Evolutionary conservation across 1,284 basidiomycete species (phyloP), one percentile per base, ranked within the genome.

Genomic region (Puccinia brachypodii): DNA sequence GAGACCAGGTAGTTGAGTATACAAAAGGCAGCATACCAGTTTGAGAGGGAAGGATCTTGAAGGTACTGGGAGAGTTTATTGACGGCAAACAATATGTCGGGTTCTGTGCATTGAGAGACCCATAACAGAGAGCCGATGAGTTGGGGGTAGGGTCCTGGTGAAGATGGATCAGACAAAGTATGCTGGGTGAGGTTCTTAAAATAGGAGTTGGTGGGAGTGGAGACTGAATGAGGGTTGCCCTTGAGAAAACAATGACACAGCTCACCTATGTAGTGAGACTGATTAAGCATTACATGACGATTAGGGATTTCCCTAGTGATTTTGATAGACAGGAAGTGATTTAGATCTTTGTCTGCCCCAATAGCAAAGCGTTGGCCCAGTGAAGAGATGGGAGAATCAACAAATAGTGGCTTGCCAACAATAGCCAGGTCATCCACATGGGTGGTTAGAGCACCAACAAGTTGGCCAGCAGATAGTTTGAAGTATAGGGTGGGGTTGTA

Each of bases 401-500:
- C 44, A 22, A 71, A 42, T 2, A 3, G 3, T 28, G 36, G 36
- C 19, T 71, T 14, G 3, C 66, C 66, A 42, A 69, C 66, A 2
- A 69, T 47, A 3, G 38, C 36, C 4, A 69, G 33, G n/a, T 69
- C 66, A 42, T 69, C 66, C 3, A 69, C 66, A 28, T 69, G 66
- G 42, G 38, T 42, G 66, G 66, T 69, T 3, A 69, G 38, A 33
- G 66, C 66, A 4, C 66, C 66, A 11, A 69, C 33, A 3, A 69
- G 66, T 33, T 33, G 3, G 3, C 66, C 66, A 2, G 36, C 14
- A 31, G 2, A 3, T 14, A 69, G 25, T 19, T 47, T 40, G 66
- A 69, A 69, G 42, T 69, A 69, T 9, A 69, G 33, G 4, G 66
- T 69, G 2, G 66, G 66, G 66, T 69, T 33, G n/a, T 69, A 69